Evolutionary conservation across 306 rosid species (phyloP).

Genomic region (Rubus parviflorus): DNA sequence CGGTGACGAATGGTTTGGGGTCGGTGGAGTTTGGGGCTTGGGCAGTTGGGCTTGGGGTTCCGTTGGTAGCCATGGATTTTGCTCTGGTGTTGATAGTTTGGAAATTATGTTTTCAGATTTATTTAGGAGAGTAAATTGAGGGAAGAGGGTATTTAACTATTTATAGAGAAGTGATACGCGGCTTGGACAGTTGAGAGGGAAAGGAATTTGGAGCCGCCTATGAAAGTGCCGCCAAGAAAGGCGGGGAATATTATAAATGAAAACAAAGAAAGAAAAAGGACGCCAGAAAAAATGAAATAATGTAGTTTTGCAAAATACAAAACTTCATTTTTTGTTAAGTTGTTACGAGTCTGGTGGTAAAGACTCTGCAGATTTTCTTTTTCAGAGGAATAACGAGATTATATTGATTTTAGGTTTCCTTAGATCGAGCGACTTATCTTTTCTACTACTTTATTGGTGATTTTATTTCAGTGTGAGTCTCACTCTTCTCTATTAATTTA

Average conservation of each 20-base stretch:
- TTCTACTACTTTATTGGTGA: too few relatives aligned
- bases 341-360: too few relatives aligned
- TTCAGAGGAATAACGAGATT: too few relatives aligned
- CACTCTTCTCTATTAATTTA: too few relatives aligned
- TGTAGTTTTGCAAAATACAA: too few relatives aligned
- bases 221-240: not conserved
- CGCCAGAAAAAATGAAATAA: not conserved
- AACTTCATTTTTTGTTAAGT: too few relatives aligned
- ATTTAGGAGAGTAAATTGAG: not conserved
- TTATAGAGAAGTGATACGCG: not conserved
- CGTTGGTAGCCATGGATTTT: slow-evolving; percentile 41
- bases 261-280: not conserved
- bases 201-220: not conserved
- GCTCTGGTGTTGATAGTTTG: not conserved
- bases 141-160: not conserved
- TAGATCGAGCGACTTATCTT: too few relatives aligned
- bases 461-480: too few relatives aligned
- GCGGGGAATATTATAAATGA: not conserved
- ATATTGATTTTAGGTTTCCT: too few relatives aligned
- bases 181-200: not conserved
- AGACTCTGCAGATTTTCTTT: too few relatives aligned
- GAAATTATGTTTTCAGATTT: not conserved
- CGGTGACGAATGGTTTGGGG: slow-evolving; percentile 36
- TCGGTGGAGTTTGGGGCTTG: slow-evolving; percentile 22
- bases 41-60: slow-evolving; percentile 8